These are phyloP conservation scores for Vanrija humicola DNA, from an alignment of 1,284 basidiomycete genomes.

Conservation along the genomic window DNA sequence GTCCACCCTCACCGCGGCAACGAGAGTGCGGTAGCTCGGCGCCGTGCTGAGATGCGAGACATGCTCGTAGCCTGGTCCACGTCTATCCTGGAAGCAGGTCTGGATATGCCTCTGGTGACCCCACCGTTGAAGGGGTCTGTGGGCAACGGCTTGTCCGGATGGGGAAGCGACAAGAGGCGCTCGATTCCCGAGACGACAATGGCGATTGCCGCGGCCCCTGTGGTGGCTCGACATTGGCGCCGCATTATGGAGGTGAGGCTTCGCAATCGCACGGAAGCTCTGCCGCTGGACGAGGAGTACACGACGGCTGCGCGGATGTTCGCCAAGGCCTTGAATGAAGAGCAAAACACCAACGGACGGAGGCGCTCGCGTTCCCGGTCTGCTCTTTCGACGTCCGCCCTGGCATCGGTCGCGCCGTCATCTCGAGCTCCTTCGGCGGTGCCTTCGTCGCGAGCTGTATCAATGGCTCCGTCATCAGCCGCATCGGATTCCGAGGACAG, in stretches of 20 bases:
- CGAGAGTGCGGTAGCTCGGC: background rate
- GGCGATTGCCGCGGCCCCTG: slow-evolving; percentile 18
- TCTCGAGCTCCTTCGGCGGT: too few relatives aligned
- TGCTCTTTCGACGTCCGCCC: too few relatives aligned
- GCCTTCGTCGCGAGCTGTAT: background rate
- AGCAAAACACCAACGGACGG: too few relatives aligned
- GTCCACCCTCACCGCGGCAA: slow-evolving; percentile 4
- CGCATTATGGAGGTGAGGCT: slow-evolving; percentile 19
- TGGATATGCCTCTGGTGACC: slow-evolving; percentile 16
- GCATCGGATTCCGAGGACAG: too few relatives aligned
- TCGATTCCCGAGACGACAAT: slow-evolving; percentile 28
- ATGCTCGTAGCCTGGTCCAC: slow-evolving; percentile 21
- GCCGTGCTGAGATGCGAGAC: slow-evolving; percentile 15
- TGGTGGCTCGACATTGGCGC: slow-evolving; percentile 27
- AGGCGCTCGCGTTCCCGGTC: too few relatives aligned
- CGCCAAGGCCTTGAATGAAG: slow-evolving; percentile 2
- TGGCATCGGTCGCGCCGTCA: too few relatives aligned
- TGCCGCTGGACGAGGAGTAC: slow-evolving; percentile 22
- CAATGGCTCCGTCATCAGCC: background rate
- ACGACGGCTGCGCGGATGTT: slow-evolving; percentile 25
- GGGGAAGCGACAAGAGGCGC: slow-evolving; percentile 22
- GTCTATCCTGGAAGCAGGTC: slow-evolving; percentile 13
- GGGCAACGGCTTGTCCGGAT: slow-evolving; percentile 23
- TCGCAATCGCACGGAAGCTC: slow-evolving; percentile 6
- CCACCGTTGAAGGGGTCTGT: slow-evolving; percentile 20